phyloP scores from a whole-genome alignment of 2,329 filamentous ascomycete genomes.

The Monosporascus sp. region DNA sequence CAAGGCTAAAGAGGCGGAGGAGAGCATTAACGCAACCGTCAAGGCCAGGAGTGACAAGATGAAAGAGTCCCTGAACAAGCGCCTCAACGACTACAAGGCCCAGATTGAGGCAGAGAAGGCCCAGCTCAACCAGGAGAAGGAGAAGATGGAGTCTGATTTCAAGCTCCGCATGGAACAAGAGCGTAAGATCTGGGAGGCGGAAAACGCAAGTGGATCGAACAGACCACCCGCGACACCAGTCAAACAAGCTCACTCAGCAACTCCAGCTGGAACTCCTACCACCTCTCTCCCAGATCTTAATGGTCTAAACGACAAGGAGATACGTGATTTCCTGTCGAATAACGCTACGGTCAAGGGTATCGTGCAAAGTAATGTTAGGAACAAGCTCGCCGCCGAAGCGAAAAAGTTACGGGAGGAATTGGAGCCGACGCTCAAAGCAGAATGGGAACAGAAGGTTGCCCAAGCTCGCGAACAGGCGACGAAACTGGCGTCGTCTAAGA shows the following conservation, averaged over 20 bases:
- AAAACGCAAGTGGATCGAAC: conserved; percentile 12
- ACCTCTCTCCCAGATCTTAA: conserved; percentile 36
- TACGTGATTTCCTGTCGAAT: conserved; percentile 50
- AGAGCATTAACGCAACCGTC: conserved; percentile 52
- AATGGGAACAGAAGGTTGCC: conserved; percentile 48
- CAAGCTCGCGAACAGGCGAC: conserved; percentile 59
- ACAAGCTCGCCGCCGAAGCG: conserved; percentile 63
- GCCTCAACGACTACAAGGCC: conserved; percentile 59
- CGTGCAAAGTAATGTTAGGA: conserved; percentile 58
- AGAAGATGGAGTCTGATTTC: conserved; percentile 54
- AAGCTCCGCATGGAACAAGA: conserved; percentile 25
- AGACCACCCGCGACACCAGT: conserved; percentile 33
- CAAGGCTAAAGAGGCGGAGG: conserved; percentile 60
- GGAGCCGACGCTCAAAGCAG: conserved; percentile 39
- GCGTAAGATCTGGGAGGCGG: conserved; percentile 24
- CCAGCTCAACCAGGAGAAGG: conserved; percentile 58
- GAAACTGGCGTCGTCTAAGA: conserved; percentile 70
- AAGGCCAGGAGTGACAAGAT: conserved; percentile 64
- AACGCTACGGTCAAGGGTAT: conserved; percentile 55
- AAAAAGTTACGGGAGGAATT: conserved; percentile 52
- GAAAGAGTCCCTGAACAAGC: conserved; percentile 63
- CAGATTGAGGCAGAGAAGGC: conserved; percentile 45
- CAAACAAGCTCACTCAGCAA: conserved; percentile 33
- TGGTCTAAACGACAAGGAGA: conserved; percentile 48
- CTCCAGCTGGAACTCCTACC: conserved; percentile 27